A percentile compares a stretch with the other conserved stretches of the same genome.
Conservation (phyloP, 495 filamentous ascomycete genomes). For the Aspergillus kassunensis region DNA sequence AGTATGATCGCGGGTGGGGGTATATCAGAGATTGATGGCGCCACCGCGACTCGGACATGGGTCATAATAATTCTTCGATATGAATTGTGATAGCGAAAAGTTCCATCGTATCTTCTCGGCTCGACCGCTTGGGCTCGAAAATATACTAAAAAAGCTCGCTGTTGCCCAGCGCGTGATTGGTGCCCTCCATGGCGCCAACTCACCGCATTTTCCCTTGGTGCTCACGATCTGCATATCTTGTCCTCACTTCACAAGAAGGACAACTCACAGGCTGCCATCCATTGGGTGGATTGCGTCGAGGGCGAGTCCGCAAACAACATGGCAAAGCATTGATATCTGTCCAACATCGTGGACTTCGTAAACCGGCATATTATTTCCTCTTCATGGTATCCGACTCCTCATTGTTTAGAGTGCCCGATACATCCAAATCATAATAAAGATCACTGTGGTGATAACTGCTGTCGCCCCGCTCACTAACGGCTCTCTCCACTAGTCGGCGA, state of each 20-base stretch:
- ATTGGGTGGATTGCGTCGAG: background rate
- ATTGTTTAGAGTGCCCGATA: slow-evolving; percentile 11
- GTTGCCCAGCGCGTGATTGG: slow-evolving; percentile 12
- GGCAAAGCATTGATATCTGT: background rate
- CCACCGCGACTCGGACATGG: background rate
- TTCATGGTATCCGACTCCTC: background rate
- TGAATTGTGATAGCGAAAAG: background rate
- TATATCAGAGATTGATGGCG: background rate
- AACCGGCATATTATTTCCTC: background rate
- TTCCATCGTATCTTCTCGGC: background rate
- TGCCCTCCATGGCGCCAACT: slow-evolving; percentile 14
- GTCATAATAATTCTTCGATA: too few relatives aligned
- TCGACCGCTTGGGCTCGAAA: background rate
- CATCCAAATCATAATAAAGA: slow-evolving; percentile 12
- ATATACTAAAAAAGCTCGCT: background rate
- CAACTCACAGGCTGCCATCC: slow-evolving; percentile 5
- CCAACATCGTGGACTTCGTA: background rate
- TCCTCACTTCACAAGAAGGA: slow-evolving; percentile 7
- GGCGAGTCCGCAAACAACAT: background rate
- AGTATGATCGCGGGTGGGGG: slow-evolving; percentile 1
- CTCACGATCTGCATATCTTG: slow-evolving; percentile 10
- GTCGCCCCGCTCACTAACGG: slow-evolving; percentile 14
- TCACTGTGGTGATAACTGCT: slow-evolving; percentile 15
- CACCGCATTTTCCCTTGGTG: slow-evolving; percentile 43
- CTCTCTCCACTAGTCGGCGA: slow-evolving; percentile 9